Base-by-base conservation (phyloP, 371 early-diverging fungal genomes). In the Paramicrosporidium saccamoebae region DNA sequence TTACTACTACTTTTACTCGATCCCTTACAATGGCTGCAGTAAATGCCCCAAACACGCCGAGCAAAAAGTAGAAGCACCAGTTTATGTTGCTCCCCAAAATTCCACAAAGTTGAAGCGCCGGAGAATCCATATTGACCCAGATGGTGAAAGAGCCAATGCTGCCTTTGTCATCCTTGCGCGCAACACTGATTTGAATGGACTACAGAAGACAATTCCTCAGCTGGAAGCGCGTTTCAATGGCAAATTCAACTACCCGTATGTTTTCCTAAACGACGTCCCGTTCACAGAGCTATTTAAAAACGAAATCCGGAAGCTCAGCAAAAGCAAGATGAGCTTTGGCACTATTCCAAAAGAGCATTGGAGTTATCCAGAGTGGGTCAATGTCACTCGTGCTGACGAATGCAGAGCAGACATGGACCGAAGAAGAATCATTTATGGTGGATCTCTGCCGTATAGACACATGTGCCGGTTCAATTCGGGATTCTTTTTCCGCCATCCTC, bases 241-340 rank as follows among this genome's bases (percentile, higher is more conserved):
- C 12, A 53, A 57, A 15, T 73, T 52, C 41, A 39, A 54, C 16
- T 88, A 92, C 41, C 84, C 86, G 1, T 86, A 82, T 37, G 64
- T 92, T 10, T 69, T 71, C 35, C 45, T 74, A 23, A 71, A 74
- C 40, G 68, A 88, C 28, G 46, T 52, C 25, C 64, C 61, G 2
- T 78, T 79, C 27, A 53, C 59, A 0, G 57, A 48, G 7, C 61
- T 60, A 5, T 92, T 88, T 30, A 59, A 45, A 10, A 35, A 46
- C 7, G 42, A 37, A 0, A 53, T 62, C 12, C 40, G 35, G 2
- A 48, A 50, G 30, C 23, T 64, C 29, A 63, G 64, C 6, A 44
- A 36, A 1, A 53, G 56, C 4, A 35, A 49, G 8, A 29, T 35
- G 19, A 27, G 30, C 4, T 42, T 23, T 20, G 78, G 66, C 14